These are phyloP conservation scores for Prunus mongolica DNA, from an alignment of 306 rosid species.

Conservation along the genomic window DNA sequence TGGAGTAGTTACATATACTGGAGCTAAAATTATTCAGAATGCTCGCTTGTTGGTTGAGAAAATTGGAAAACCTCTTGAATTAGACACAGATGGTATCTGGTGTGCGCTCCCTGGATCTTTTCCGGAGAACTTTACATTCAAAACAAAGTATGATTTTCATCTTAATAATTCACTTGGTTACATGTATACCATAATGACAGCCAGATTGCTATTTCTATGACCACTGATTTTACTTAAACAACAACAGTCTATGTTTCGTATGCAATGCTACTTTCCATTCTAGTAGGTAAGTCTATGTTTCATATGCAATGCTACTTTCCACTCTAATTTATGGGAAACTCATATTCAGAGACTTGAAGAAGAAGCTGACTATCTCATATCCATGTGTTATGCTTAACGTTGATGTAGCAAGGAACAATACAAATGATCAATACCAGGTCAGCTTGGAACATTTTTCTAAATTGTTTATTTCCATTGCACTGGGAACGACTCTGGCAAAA, in stretches of 20 bases:
- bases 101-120: constrained; percentile 97
- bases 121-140: constrained; percentile 92
- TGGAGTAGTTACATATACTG: constrained; percentile 99
- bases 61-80: constrained; percentile 96
- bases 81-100: constrained; percentile 99
- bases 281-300: background rate
- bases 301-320: background rate
- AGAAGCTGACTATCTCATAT: constrained; percentile 94
- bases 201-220: background rate
- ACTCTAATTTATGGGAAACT: constrained; percentile 19
- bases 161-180: constrained; percentile 17
- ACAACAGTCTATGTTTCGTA: background rate
- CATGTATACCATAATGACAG: background rate
- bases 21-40: constrained; percentile 98
- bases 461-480: constrained; percentile 16
- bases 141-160: constrained; percentile 62
- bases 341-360: constrained; percentile 65
- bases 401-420: constrained; percentile 94
- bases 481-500: constrained; percentile 11
- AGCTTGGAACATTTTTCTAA: constrained; percentile 26
- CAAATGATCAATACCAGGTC: constrained; percentile 99
- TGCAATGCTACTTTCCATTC: constrained; percentile 1
- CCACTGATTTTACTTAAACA: constrained; percentile 3
- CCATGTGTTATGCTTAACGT: constrained; percentile 99
- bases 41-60: constrained; percentile 89